Base-by-base conservation (phyloP, 2,329 filamentous ascomycete species). In the Arthrobotrys musiformis region DNA sequence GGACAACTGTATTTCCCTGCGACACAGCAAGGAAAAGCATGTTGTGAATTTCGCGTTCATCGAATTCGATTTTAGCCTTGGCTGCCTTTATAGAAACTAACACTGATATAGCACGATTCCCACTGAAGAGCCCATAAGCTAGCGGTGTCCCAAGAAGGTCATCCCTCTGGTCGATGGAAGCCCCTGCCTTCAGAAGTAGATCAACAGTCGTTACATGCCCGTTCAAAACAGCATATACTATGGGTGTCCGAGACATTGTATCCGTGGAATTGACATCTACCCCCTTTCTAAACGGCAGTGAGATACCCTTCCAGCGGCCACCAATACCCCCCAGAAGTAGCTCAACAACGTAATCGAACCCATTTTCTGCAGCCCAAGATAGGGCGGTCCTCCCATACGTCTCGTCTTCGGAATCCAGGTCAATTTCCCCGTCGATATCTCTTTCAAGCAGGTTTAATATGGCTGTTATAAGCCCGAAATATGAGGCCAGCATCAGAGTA, bases 321-420 rank as follows among this genome's bases (percentile, higher is more conserved):
- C 50, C 50, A 35, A 56, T 56, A 26, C 44, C 48, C 30, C 30
- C 30, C 7, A 58, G 6, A 2, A 58, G 24, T 58, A 37, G 30
- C 30, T 37, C 52, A 19, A 58, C 28, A 37, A 42, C 8, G 11
- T 17, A 4, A 9, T 54, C 33, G 17, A 68, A 68, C 46, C 61
- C 63, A 22, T 68, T 68, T 37, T n/a, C 46, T 13, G 48, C 63
- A 33, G 63, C 63, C 63, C 63, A 68, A 35, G 63, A 68, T 46
- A 68, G 1, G 2, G 63, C 48, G 1, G 63, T 44, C 19, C 63
- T 33, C 33, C 28, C 48, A 13, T 56, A 58, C 24, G 28, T 37
- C 15, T 35, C 7, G 13, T 66, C 61, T n/a, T 37, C 54, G 6
- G 17, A 24, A 48, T 66, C 33, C 4, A 66, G n/a, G 26, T 52